Conservation (phyloP, 2,329 filamentous ascomycete genomes). For the Mariannaea sp. region DNA sequence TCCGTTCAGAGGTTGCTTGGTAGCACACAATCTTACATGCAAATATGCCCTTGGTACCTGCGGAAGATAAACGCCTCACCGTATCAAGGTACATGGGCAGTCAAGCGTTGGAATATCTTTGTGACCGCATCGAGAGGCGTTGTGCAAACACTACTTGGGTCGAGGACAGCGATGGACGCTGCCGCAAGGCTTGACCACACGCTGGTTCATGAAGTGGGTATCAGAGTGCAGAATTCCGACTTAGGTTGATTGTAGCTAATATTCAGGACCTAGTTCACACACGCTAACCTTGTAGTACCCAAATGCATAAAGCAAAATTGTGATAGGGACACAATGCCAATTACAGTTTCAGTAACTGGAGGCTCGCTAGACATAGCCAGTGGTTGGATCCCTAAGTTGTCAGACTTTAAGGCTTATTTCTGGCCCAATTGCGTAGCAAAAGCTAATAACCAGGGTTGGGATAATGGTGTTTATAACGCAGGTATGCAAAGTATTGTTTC, state of each 20-base stretch:
- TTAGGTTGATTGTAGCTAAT: not conserved
- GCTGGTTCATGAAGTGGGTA: not conserved
- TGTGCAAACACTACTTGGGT: not conserved
- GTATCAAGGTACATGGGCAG: not conserved
- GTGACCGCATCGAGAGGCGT: no score
- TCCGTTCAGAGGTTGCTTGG: no score
- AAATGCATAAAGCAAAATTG: not conserved
- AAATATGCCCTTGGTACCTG: slow-evolving; percentile 1
- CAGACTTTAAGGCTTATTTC: not conserved
- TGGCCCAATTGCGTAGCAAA: slow-evolving; percentile 1
- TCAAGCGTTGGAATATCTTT: not conserved
- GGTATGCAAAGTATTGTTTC: not conserved
- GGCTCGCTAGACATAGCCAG: not conserved
- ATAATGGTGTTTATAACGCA: slow-evolving; percentile 4
- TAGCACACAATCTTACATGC: not conserved
- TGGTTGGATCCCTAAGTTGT: not conserved
- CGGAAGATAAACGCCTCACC: not conserved
- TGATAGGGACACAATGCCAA: no score
- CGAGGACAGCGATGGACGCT: not conserved
- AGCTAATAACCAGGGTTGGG: not conserved
- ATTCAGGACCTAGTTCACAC: not conserved
- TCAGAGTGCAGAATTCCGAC: not conserved
- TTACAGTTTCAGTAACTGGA: not conserved
- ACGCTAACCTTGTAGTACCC: not conserved
- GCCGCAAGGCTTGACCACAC: not conserved